Conservation (phyloP, 176 grass and related monocot species). For the Raddia guianensis region DNA sequence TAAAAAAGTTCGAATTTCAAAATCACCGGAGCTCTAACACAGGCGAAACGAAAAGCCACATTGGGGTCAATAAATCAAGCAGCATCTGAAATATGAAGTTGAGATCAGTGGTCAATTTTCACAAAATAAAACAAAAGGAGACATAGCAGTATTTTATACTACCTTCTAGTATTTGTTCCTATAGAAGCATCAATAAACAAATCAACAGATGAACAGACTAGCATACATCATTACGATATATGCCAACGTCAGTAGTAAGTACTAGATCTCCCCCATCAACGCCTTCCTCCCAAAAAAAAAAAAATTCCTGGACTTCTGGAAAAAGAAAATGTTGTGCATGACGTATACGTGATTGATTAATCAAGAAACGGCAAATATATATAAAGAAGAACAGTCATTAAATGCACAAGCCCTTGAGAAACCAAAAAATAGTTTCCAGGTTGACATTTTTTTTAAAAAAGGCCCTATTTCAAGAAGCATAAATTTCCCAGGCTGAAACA, state of each 20-base stretch:
- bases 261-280: background rate
- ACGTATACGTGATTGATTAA: background rate
- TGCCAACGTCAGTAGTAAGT: background rate
- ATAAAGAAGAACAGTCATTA: background rate
- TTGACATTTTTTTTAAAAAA: no score
- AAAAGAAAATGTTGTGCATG: background rate
- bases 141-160: background rate
- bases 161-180: background rate
- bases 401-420: background rate
- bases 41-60: background rate
- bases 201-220: background rate
- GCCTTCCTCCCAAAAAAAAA: no score
- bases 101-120: background rate
- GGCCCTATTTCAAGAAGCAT: background rate
- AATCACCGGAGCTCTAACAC: background rate
- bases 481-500: background rate
- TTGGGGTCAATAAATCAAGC: background rate
- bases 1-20: background rate
- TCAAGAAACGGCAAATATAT: background rate
- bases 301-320: no score
- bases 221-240: background rate
- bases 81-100: background rate
- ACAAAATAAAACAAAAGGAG: background rate
- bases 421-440: background rate
- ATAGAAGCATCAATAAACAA: background rate